A percentile compares a stretch with the other conserved stretches of the same genome.
Evolutionary conservation across 106 monocot genomes (phyloP).

Genomic region (Posidonia australis): DNA sequence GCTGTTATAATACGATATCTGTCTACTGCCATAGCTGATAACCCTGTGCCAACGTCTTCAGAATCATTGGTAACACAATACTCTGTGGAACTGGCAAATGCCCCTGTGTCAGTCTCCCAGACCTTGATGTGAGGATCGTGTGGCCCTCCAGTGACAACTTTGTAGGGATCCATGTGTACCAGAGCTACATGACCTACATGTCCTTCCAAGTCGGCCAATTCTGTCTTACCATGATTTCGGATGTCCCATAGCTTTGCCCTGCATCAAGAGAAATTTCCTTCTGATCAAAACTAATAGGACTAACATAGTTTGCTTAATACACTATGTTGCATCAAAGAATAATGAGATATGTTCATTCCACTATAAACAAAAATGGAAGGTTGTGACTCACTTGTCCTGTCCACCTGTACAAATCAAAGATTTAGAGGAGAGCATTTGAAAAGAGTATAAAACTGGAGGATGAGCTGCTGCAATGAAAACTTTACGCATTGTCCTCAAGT

Average conservation of each 20-base stretch:
- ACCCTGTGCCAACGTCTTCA: background rate
- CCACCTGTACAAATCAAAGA: slow-evolving; percentile 69
- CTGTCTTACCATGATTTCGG: slow-evolving; percentile 25
- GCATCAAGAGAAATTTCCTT: background rate
- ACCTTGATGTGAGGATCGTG: slow-evolving; percentile 33
- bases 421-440: slow-evolving; percentile 48
- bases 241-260: slow-evolving; percentile 82
- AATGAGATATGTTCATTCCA: no score
- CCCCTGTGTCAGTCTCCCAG: slow-evolving; percentile 48
- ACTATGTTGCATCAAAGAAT: background rate
- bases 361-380: background rate
- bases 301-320: background rate
- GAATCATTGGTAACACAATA: slow-evolving; percentile 11
- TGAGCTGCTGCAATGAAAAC: slow-evolving; percentile 29
- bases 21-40: slow-evolving; percentile 52
- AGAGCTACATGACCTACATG: slow-evolving; percentile 30
- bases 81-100: slow-evolving; percentile 26
- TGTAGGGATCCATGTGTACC: slow-evolving; percentile 59
- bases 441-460: slow-evolving; percentile 34
- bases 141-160: slow-evolving; percentile 59
- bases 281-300: background rate
- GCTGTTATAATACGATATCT: slow-evolving; percentile 39
- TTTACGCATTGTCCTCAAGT: slow-evolving; percentile 65
- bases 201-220: slow-evolving; percentile 36
- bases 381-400: slow-evolving; percentile 37